These are phyloP conservation scores for Conticribra guillardii DNA, from an alignment of 108 stramenopile genomes.

Conservation along the genomic window DNA sequence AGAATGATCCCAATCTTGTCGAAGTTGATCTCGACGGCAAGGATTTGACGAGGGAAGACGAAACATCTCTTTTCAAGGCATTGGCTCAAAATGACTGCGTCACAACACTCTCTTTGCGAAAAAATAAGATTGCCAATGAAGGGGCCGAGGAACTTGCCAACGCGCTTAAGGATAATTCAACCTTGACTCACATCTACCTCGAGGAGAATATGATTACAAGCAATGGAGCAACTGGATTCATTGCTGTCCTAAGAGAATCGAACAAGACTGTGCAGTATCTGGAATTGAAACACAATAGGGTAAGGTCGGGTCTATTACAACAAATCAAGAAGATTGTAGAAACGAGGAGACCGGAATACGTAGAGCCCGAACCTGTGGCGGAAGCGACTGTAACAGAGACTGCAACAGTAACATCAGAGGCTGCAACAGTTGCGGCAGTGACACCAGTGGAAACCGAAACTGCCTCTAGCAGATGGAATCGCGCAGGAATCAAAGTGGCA, in stretches of 20 bases:
- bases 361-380: not conserved
- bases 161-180: conserved; percentile 13
- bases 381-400: not conserved
- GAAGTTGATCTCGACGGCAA: conserved; percentile 1
- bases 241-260: not conserved
- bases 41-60: not conserved
- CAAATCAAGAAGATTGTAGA: not conserved
- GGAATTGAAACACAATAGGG: not conserved
- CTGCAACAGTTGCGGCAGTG: too few relatives aligned
- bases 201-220: conserved; percentile 10
- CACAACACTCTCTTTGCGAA: conserved; percentile 18
- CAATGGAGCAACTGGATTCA: conserved; percentile 7
- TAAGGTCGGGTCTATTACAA: not conserved
- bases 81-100: conserved; percentile 12
- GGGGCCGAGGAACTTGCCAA: conserved; percentile 25
- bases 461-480: too few relatives aligned
- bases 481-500: too few relatives aligned
- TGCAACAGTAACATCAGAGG: too few relatives aligned
- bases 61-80: not conserved
- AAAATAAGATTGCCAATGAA: conserved; percentile 25
- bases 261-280: not conserved
- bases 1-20: not conserved
- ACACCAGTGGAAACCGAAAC: too few relatives aligned
- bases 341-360: not conserved
- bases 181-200: conserved; percentile 4